These are phyloP conservation scores for Kwoniella europaea DNA, from an alignment of 768 basidiomycete species.

Conservation along the genomic window DNA sequence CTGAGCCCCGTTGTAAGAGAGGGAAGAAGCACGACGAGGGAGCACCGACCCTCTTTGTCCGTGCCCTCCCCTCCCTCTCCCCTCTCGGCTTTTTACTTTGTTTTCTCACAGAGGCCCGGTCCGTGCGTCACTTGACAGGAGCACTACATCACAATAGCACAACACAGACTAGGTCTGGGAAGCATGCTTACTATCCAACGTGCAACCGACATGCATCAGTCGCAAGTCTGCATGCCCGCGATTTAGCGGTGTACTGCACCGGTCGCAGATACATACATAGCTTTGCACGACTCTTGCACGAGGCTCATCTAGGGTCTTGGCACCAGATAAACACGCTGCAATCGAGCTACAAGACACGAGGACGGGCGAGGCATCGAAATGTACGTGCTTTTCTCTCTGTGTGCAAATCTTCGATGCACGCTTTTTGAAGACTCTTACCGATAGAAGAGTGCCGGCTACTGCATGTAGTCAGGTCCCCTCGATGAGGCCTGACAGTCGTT, in stretches of 20 bases:
- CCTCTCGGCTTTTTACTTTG: not conserved
- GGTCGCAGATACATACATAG: not conserved
- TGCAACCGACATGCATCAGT: not conserved
- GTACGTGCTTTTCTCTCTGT: no score
- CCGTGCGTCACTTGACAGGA: not conserved
- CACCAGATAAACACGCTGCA: not conserved
- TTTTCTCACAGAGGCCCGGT: not conserved
- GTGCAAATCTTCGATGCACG: no score
- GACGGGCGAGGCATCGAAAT: no score
- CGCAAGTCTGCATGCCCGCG: not conserved
- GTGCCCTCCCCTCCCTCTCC: not conserved
- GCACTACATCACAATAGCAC: no score
- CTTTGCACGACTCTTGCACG: not conserved
- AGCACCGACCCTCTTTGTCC: not conserved
- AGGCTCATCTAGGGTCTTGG: not conserved
- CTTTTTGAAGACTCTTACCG: no score
- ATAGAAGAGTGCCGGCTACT: no score
- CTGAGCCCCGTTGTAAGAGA: not conserved
- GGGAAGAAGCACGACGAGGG: not conserved
- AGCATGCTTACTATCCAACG: not conserved
- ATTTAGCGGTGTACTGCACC: not conserved
- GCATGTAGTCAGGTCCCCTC: no score
- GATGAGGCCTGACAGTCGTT: no score
- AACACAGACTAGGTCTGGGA: not conserved
- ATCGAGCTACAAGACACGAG: not conserved